Evolutionary conservation across 2,329 filamentous ascomycete genomes (phyloP).

Genomic region (Cordyceps tenuipes): DNA sequence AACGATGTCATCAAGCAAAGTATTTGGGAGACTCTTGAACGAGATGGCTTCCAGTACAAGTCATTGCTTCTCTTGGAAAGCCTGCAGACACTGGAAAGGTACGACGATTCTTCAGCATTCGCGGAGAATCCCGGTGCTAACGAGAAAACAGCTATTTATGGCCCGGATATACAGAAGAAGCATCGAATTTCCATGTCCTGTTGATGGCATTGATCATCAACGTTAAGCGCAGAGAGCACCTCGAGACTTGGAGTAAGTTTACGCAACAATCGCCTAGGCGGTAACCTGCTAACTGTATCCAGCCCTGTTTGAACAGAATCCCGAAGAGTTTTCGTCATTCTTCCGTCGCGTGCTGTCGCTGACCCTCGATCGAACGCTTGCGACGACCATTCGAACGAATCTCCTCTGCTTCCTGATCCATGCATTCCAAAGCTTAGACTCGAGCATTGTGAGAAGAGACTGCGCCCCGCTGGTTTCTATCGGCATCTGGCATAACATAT

Average conservation of each 20-base stretch:
- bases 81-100: slow-evolving; percentile 81
- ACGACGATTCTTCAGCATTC: slow-evolving; percentile 17
- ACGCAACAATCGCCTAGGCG: not conserved
- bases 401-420: slow-evolving; percentile 85
- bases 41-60: slow-evolving; percentile 67
- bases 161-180: slow-evolving; percentile 83
- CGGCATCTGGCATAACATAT: slow-evolving; percentile 89
- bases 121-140: slow-evolving; percentile 16
- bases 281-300: slow-evolving; percentile 15
- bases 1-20: slow-evolving; percentile 79
- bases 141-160: slow-evolving; percentile 64
- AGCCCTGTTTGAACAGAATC: slow-evolving; percentile 69
- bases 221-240: slow-evolving; percentile 77
- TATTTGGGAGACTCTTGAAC: slow-evolving; percentile 83
- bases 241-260: slow-evolving; percentile 73
- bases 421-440: slow-evolving; percentile 91
- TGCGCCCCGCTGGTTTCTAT: slow-evolving; percentile 93
- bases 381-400: slow-evolving; percentile 62
- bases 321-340: slow-evolving; percentile 76
- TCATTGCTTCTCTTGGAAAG: slow-evolving; percentile 80
- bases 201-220: slow-evolving; percentile 80
- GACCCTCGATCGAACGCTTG: slow-evolving; percentile 63
- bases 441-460: slow-evolving; percentile 82
- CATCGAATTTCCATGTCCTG: slow-evolving; percentile 86
- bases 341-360: slow-evolving; percentile 87